These are phyloP conservation scores for Firmiana major DNA, from an alignment of 345 rosid species.

Conservation along the genomic window DNA sequence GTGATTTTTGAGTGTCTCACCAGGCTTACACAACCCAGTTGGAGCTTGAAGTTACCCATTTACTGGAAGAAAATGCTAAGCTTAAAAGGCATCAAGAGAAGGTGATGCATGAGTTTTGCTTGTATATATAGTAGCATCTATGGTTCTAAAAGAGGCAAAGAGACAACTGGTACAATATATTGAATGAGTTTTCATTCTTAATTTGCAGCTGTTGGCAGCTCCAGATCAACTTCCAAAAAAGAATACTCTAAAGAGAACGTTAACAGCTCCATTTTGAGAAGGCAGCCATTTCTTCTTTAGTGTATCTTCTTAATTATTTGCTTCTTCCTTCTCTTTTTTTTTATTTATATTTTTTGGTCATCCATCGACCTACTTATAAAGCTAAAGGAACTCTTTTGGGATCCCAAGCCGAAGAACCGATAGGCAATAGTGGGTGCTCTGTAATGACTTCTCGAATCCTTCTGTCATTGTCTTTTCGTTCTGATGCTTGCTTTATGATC, in stretches of 20 bases:
- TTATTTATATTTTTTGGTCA: too few species aligned
- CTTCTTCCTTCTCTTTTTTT: neutral
- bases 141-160: neutral
- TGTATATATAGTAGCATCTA: neutral
- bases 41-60: conserved; percentile 36
- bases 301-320: neutral
- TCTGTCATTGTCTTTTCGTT: neutral
- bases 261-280: conserved; percentile 48
- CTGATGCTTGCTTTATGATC: neutral
- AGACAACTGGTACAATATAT: neutral
- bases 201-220: conserved; percentile 29
- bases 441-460: too few species aligned
- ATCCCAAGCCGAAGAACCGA: neutral
- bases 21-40: conserved; percentile 56
- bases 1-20: neutral
- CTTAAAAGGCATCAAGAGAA: conserved; percentile 35
- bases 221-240: conserved; percentile 32
- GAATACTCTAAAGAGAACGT: conserved; percentile 37
- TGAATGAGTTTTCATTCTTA: neutral
- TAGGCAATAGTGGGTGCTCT: neutral
- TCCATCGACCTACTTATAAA: too few species aligned
- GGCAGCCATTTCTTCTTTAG: neutral
- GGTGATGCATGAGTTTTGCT: conserved; percentile 16
- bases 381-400: too few species aligned
- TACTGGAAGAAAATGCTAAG: conserved; percentile 47